Base-by-base conservation (phyloP, 352 stramenopile genomes). In the Pythium rishiriense region DNA sequence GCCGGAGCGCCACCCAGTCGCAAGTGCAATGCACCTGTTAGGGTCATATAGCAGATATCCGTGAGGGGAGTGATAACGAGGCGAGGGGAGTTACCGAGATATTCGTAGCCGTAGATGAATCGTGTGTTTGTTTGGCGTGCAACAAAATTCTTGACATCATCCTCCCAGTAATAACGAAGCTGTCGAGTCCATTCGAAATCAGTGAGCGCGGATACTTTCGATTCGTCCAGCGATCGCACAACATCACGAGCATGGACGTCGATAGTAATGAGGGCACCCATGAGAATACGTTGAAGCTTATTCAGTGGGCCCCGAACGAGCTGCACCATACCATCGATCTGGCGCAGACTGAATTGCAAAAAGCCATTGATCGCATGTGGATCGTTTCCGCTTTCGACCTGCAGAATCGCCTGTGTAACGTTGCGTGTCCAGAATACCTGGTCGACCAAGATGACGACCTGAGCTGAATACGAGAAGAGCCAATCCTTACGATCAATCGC, bases 71-170 rank as follows among this genome's bases (percentile, higher is more conserved):
- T 99, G 69, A 99, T 98, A 52, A 99, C 95, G 3, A 99, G 76
- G 5, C 96, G 83, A 42, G 97, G 98, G 33, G 90, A 97, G 61
- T 98, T 98, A 9, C 96, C 96, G n/a, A 98, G 69, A 70, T 98
- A 99, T 69, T 99, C 96, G 70, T 98, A 99, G 4, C 91, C 96
- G 68, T 98, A 98, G 26, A 97, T 66, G 93, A 61, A 98, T 98
- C 81, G 62, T 45, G 89, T 83, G n/a, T 96, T 74, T 4, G 94
- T 96, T 61, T 98, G 87, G 97, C 15, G 87, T 76, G 4, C 88
- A 22, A 93, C 84, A 56, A 93, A 96, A 48, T 95, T 94, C 62
- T 93, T 90, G 22, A 92, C 74, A 4, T 87, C 89, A 10, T 83
- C 69, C 26, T 92, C 59, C 90, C 91, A 97, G 58, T 98, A 98